Evolutionary conservation across 805 yeast species (phyloP).

Genomic region (Blastobotrys americana): DNA sequence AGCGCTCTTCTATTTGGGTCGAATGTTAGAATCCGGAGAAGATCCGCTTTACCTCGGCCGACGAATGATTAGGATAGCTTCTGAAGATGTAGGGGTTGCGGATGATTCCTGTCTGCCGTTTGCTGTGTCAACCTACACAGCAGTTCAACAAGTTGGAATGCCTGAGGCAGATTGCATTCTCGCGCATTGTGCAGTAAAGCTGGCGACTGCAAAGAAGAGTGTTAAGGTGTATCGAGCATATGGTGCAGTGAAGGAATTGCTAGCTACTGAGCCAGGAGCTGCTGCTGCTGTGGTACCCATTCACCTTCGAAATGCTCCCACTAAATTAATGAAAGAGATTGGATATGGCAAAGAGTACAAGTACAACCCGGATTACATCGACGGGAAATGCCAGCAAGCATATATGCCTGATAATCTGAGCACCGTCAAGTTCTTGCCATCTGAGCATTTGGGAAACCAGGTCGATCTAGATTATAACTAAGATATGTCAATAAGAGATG

Average conservation of each 20-base stretch:
- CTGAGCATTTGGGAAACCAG: conserved; percentile 29
- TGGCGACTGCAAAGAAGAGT: conserved; percentile 79
- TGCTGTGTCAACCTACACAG: conserved; percentile 77
- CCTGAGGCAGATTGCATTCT: conserved; percentile 88
- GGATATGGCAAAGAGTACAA: conserved; percentile 83
- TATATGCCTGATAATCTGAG: conserved; percentile 56
- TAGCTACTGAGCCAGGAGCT: conserved; percentile 51
- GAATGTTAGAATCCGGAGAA: conserved; percentile 92
- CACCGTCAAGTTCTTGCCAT: conserved; percentile 44
- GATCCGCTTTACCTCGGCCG: conserved; percentile 85
- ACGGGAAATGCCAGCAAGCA: conserved; percentile 67
- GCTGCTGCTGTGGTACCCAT: conserved; percentile 53
- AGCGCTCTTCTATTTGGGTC: conserved; percentile 72
- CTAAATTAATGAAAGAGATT: conserved; percentile 76
- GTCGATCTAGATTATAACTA: conserved; percentile 18
- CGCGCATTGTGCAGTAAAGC: conserved; percentile 88
- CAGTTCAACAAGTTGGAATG: conserved; percentile 83
- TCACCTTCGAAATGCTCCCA: conserved; percentile 93
- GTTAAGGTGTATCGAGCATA: conserved; percentile 81
- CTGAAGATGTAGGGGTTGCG: conserved; percentile 85
- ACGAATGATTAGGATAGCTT: conserved; percentile 88
- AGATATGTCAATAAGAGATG: too few relatives aligned
- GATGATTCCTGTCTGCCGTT: conserved; percentile 83
- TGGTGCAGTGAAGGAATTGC: conserved; percentile 51
- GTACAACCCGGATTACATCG: conserved; percentile 73